Evolutionary conservation across 2,329 filamentous ascomycete species (phyloP).

Genomic region (Sphaerulina musiva): DNA sequence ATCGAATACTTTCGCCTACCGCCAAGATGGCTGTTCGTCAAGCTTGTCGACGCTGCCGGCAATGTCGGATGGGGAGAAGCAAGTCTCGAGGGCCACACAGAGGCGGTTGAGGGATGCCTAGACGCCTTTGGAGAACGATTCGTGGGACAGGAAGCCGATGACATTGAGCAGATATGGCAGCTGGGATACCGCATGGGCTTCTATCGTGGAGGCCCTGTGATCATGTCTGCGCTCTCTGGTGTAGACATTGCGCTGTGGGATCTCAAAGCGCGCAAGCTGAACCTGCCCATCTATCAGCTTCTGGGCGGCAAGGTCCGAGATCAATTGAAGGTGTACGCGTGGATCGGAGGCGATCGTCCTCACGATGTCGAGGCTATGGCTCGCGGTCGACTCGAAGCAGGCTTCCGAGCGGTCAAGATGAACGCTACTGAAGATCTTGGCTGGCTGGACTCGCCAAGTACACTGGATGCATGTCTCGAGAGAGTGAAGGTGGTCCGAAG

Average conservation of each 20-base stretch:
- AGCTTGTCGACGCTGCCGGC: slow-evolving; percentile 61
- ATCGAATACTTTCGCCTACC: slow-evolving; percentile 70
- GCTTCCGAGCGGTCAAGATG: slow-evolving; percentile 67
- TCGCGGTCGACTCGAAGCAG: slow-evolving; percentile 52
- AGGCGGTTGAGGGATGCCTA: slow-evolving; percentile 67
- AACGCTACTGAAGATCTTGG: slow-evolving; percentile 69
- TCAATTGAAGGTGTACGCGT: slow-evolving; percentile 65
- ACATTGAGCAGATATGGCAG: slow-evolving; percentile 79
- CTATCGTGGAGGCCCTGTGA: slow-evolving; percentile 69
- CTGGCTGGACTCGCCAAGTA: slow-evolving; percentile 66
- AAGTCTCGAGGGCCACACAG: slow-evolving; percentile 65
- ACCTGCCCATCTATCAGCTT: slow-evolving; percentile 65
- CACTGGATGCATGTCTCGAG: slow-evolving; percentile 57
- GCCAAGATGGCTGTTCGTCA: slow-evolving; percentile 71
- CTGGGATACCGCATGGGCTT: slow-evolving; percentile 62
- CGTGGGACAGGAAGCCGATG: slow-evolving; percentile 62
- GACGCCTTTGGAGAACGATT: slow-evolving; percentile 59
- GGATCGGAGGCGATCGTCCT: slow-evolving; percentile 71
- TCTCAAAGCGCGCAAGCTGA: slow-evolving; percentile 58
- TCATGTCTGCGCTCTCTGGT: slow-evolving; percentile 71
- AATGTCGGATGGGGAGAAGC: slow-evolving; percentile 46
- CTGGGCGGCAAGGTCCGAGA: slow-evolving; percentile 67
- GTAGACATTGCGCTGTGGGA: slow-evolving; percentile 78
- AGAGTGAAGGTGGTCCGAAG: slow-evolving; percentile 62
- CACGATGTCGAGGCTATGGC: slow-evolving; percentile 51